Percentiles rank a stretch among this genome's conserved stretches.
phyloP scores from a whole-genome alignment of 495 filamentous ascomycete genomes.

The Neurospora africana region DNA sequence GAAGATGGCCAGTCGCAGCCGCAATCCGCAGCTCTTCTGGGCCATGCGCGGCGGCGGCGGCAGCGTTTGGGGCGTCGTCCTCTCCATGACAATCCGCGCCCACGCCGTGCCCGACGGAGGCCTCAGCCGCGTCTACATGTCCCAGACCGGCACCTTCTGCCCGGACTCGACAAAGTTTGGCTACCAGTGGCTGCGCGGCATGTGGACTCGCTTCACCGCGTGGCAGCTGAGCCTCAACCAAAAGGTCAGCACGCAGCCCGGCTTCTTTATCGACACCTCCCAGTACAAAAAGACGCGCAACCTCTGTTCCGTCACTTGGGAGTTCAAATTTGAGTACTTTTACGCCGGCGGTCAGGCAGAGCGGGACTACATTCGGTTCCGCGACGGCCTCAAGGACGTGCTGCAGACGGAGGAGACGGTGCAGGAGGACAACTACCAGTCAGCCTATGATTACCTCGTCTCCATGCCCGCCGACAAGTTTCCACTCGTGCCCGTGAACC shows the following conservation, averaged over 20 bases:
- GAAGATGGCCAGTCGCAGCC: slow-evolving; percentile 24
- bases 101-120: slow-evolving; percentile 10
- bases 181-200: slow-evolving; percentile 1
- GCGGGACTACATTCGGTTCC: not conserved
- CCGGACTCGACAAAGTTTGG: not conserved
- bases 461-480: not conserved
- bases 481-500: not conserved
- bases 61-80: slow-evolving; percentile 45
- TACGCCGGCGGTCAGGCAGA: slow-evolving; percentile 1
- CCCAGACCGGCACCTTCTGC: not conserved
- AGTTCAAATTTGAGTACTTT: slow-evolving; percentile 1
- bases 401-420: not conserved
- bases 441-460: not conserved
- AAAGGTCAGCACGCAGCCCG: slow-evolving; percentile 4
- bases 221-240: not conserved
- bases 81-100: slow-evolving; percentile 31
- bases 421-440: not conserved
- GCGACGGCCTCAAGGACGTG: not conserved
- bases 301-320: not conserved
- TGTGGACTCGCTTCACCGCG: not conserved
- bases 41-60: slow-evolving; percentile 49
- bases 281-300: not conserved
- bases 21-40: slow-evolving; percentile 44
- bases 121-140: not conserved
- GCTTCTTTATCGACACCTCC: slow-evolving; percentile 1